These are phyloP conservation scores for Cutaneotrichosporon dermatis DNA, from an alignment of 1,284 basidiomycete genomes.

Conservation along the genomic window DNA sequence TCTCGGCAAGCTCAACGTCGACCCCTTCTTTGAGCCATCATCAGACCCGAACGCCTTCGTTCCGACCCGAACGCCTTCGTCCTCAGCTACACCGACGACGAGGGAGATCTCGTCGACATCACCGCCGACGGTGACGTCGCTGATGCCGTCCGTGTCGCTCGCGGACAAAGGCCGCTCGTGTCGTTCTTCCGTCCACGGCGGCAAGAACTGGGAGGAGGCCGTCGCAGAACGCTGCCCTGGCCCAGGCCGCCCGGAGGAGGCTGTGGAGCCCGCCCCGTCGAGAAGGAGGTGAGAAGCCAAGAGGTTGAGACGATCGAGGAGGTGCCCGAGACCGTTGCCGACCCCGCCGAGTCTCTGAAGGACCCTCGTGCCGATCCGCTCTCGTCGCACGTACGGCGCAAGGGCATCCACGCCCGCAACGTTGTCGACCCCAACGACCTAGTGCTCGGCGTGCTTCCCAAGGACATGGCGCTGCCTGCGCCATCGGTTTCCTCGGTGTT, in stretches of 20 bases:
- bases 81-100: conserved; percentile 89
- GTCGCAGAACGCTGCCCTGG: conserved; percentile 23
- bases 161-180: conserved; percentile 73
- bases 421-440: conserved; percentile 42
- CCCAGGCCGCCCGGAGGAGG: conserved; percentile 38
- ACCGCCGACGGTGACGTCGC: conserved; percentile 70
- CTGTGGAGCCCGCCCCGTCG: too few species aligned
- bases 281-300: too few species aligned
- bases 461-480: conserved; percentile 87
- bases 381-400: conserved; percentile 40
- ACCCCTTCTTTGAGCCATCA: conserved; percentile 80
- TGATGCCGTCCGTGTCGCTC: conserved; percentile 60
- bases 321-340: conserved; percentile 39
- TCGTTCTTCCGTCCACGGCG: conserved; percentile 90
- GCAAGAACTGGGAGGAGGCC: conserved; percentile 79
- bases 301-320: conserved; percentile 50
- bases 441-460: conserved; percentile 70
- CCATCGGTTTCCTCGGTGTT: conserved; percentile 88
- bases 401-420: conserved; percentile 48
- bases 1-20: conserved; percentile 76
- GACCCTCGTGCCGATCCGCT: conserved; percentile 32
- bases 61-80: conserved; percentile 85
- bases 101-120: conserved; percentile 91
- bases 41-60: conserved; percentile 30
- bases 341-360: conserved; percentile 10